Evolutionary conservation across 495 filamentous ascomycete species (phyloP).

Genomic region (Trichoderma asperelloides): DNA sequence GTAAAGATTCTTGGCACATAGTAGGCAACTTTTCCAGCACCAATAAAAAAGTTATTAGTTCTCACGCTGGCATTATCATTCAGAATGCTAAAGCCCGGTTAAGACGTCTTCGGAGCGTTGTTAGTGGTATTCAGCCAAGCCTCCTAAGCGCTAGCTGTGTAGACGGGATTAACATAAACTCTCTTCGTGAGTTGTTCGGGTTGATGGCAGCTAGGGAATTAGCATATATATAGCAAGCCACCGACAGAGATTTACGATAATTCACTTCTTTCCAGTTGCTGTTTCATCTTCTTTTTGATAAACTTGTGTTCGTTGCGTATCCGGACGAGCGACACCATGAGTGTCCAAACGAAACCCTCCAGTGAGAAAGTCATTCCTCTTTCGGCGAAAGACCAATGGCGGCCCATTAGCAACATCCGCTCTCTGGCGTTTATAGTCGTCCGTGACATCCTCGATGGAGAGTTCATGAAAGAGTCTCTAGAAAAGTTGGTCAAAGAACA

Average conservation of each 20-base stretch:
- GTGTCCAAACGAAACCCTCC: not conserved
- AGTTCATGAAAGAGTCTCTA: not conserved
- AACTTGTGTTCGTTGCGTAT: not conserved
- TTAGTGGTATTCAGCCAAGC: not conserved
- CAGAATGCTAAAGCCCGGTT: too few relatives aligned
- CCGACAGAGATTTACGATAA: not conserved
- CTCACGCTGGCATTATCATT: too few relatives aligned
- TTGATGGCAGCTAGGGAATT: not conserved
- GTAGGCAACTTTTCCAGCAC: too few relatives aligned
- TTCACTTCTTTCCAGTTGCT: not conserved
- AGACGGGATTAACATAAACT: not conserved
- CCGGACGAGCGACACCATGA: not conserved
- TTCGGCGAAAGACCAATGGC: slow-evolving; percentile 1
- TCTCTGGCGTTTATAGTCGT: slow-evolving; percentile 8
- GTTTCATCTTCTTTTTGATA: not conserved
- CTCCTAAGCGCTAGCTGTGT: not conserved
- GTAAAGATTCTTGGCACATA: too few relatives aligned
- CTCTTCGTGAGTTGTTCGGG: not conserved
- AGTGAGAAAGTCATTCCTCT: not conserved
- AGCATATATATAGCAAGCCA: not conserved
- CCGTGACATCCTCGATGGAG: not conserved
- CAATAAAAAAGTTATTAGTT: too few relatives aligned
- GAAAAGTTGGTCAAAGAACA: slow-evolving; percentile 6
- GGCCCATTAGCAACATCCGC: slow-evolving; percentile 11
- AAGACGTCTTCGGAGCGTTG: too few relatives aligned